A percentile compares a stretch with the other conserved stretches of the same genome.
phyloP scores from a whole-genome alignment of 257 asterid species.

The Solanum neorickii region DNA sequence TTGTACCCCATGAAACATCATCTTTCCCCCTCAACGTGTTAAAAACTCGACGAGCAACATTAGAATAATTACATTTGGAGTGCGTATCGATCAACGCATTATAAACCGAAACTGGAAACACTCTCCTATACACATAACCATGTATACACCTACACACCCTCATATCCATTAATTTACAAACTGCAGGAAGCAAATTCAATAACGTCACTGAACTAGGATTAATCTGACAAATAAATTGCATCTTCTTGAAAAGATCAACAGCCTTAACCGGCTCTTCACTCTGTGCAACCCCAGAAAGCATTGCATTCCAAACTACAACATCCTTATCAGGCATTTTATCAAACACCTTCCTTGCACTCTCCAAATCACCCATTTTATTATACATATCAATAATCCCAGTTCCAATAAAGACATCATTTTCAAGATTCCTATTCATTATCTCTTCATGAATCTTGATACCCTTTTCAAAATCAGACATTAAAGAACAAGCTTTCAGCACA shows the following conservation, averaged over 20 bases:
- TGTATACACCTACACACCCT: slow-evolving; percentile 15
- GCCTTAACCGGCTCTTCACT: slow-evolving; percentile 14
- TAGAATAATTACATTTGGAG: slow-evolving; percentile 13
- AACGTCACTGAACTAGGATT: slow-evolving; percentile 22
- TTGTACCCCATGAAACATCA: slow-evolving; percentile 35
- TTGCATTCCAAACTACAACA: slow-evolving; percentile 28
- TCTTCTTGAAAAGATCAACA: slow-evolving; percentile 3
- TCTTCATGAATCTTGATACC: slow-evolving; percentile 16
- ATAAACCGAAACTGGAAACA: slow-evolving; percentile 13
- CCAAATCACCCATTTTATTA: slow-evolving; percentile 20
- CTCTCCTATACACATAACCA: slow-evolving; percentile 26
- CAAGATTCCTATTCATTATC: slow-evolving; percentile 5
- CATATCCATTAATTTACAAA: slow-evolving; percentile 15
- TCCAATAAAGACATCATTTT: slow-evolving; percentile 24
- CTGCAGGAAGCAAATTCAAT: slow-evolving; percentile 30
- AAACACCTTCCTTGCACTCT: slow-evolving; percentile 12
- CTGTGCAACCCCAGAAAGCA: slow-evolving; percentile 24
- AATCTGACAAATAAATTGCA: slow-evolving; percentile 12
- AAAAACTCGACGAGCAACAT: slow-evolving; percentile 10
- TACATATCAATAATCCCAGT: slow-evolving; percentile 26
- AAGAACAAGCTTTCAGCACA: slow-evolving; percentile 31
- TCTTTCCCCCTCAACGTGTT: slow-evolving; percentile 7
- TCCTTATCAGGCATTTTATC: slow-evolving; percentile 26
- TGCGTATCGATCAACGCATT: slow-evolving; percentile 30
- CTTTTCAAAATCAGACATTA: neutral